Evolutionary conservation across 2,329 filamentous ascomycete genomes (phyloP).

Genomic region (Coleophoma crateriformis): DNA sequence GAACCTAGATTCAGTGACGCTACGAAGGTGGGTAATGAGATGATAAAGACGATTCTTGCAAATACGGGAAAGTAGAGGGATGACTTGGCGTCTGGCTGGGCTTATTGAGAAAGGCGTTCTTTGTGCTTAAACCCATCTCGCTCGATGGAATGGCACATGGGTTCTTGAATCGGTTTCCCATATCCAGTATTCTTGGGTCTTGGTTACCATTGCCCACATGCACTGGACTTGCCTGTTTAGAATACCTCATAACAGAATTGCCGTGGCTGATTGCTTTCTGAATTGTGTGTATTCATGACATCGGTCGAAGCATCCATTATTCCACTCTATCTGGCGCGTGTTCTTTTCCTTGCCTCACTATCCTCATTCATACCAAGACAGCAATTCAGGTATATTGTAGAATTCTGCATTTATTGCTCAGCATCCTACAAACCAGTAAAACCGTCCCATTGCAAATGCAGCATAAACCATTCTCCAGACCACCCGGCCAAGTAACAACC

Average conservation of each 20-base stretch:
- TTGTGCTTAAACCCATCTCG: not conserved
- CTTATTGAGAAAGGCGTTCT: not conserved
- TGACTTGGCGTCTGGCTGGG: not conserved
- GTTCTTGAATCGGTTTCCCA: too few relatives aligned
- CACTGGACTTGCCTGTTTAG: too few relatives aligned
- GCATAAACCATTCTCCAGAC: slow-evolving; percentile 24
- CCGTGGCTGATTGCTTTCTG: not conserved
- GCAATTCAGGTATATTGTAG: slow-evolving; percentile 14
- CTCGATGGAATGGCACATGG: not conserved
- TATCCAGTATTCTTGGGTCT: not conserved
- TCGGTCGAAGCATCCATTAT: not conserved
- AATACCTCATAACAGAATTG: not conserved
- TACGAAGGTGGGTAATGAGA: slow-evolving; percentile 83
- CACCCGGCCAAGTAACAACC: slow-evolving; percentile 16
- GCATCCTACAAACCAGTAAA: slow-evolving; percentile 25
- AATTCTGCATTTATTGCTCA: slow-evolving; percentile 27
- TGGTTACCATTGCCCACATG: not conserved
- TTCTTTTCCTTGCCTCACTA: too few relatives aligned
- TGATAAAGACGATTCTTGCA: slow-evolving; percentile 93
- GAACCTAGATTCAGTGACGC: slow-evolving; percentile 85
- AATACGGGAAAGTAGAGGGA: slow-evolving; percentile 48
- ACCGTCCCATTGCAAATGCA: slow-evolving; percentile 29
- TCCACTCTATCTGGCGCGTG: not conserved
- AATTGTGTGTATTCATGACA: not conserved
- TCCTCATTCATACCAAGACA: too few relatives aligned